A percentile compares a stretch with the other conserved stretches of the same genome.
Conservation (phyloP, 768 basidiomycete species). For the Xerocomellus chrysenteron region DNA sequence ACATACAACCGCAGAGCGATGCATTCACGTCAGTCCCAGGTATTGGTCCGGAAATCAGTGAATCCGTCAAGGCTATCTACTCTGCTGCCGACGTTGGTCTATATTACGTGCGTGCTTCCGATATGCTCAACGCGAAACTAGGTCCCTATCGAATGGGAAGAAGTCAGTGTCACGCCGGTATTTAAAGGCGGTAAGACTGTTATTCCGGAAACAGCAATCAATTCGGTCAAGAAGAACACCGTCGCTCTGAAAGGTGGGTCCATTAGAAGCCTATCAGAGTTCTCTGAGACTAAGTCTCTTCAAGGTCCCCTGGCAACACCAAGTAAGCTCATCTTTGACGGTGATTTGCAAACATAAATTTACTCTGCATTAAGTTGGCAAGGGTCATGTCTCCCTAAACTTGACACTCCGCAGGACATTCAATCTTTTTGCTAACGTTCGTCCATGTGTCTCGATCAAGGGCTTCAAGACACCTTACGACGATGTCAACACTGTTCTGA, state of each 20-base stretch:
- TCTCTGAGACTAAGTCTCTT: constrained; percentile 9
- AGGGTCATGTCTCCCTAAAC: constrained; percentile 98
- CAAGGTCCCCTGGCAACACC: constrained; percentile 94
- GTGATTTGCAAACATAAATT: constrained; percentile 8
- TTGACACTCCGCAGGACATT: constrained; percentile 96
- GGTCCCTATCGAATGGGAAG: constrained; percentile 99
- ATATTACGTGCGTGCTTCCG: constrained; percentile 3
- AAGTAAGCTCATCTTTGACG: constrained; percentile 53
- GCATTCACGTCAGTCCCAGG: constrained; percentile 47
- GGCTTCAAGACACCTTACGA: constrained; percentile 99
- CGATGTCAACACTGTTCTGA: constrained; percentile 95
- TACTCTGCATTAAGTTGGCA: constrained; percentile 69
- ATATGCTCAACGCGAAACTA: constrained; percentile 32
- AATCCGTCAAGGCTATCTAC: constrained; percentile 95
- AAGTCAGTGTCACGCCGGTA: constrained; percentile 94
- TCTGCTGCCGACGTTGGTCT: constrained; percentile 71
- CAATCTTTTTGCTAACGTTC: constrained; percentile 97
- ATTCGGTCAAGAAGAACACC: constrained; percentile 93
- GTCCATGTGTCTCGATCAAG: constrained; percentile 92
- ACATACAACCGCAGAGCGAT: constrained; percentile 3
- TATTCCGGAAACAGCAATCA: constrained; percentile 90
- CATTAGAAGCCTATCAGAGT: not conserved
- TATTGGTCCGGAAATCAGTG: constrained; percentile 98
- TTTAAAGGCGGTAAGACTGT: constrained; percentile 95
- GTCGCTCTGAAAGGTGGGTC: constrained; percentile 90